Conservation (phyloP, 2,329 filamentous ascomycete species). For the Hymenoscyphus repandus region DNA sequence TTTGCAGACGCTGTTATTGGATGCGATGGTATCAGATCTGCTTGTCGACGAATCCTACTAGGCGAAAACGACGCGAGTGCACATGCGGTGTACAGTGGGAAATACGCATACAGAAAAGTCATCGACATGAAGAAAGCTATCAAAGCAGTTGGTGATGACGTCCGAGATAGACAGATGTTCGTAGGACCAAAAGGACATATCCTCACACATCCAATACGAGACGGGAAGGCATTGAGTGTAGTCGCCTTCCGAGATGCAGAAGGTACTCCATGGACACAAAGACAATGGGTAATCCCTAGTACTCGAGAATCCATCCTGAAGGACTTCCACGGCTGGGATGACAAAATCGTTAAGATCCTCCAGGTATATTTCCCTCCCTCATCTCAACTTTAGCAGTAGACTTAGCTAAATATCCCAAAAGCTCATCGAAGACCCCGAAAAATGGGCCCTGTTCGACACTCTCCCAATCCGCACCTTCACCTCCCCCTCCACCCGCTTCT, state of each 20-base stretch:
- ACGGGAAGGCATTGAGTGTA: slow-evolving; percentile 49
- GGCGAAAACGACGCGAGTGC: slow-evolving; percentile 40
- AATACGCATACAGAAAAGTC: slow-evolving; percentile 56
- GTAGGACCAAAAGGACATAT: slow-evolving; percentile 51
- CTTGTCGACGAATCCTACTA: slow-evolving; percentile 45
- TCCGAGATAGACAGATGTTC: slow-evolving; percentile 48
- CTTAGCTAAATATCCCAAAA: not conserved
- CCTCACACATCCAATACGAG: slow-evolving; percentile 54
- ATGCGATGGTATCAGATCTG: slow-evolving; percentile 58
- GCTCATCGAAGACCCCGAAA: slow-evolving; percentile 44
- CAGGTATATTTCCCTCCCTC: slow-evolving; percentile 9
- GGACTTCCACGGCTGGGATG: slow-evolving; percentile 40
- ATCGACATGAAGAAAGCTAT: slow-evolving; percentile 50
- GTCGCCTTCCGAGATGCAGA: slow-evolving; percentile 43
- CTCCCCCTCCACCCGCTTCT: slow-evolving; percentile 34
- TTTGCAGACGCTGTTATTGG: slow-evolving; percentile 46
- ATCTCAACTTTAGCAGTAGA: not conserved
- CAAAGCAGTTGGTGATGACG: slow-evolving; percentile 40
- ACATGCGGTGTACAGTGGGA: slow-evolving; percentile 46
- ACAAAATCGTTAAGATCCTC: slow-evolving; percentile 15
- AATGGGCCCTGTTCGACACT: slow-evolving; percentile 54
- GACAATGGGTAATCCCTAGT: slow-evolving; percentile 37
- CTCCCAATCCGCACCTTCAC: slow-evolving; percentile 41
- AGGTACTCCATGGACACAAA: slow-evolving; percentile 34
- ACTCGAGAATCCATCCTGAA: slow-evolving; percentile 36